phyloP scores from a whole-genome alignment of 116 monocot species.

The Posidonia oceanica region DNA sequence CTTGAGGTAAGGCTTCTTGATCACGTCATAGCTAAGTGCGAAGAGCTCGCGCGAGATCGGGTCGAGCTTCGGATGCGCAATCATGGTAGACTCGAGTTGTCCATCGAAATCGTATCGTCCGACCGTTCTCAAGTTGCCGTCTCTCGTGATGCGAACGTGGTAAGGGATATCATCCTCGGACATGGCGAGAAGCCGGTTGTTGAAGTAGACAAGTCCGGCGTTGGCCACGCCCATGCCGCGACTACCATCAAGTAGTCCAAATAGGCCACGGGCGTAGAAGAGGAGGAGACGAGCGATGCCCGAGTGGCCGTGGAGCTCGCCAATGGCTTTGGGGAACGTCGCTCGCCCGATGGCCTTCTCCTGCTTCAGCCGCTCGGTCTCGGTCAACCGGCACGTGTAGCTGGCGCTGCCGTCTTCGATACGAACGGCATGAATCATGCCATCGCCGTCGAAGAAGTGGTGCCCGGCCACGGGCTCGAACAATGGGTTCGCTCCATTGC shows the following conservation, averaged over 20 bases:
- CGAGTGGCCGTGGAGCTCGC: conserved; percentile 58
- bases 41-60: conserved; percentile 57
- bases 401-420: conserved; percentile 18
- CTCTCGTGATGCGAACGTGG: conserved; percentile 31
- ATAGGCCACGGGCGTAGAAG: conserved; percentile 33
- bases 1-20: conserved; percentile 44
- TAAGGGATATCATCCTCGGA: conserved; percentile 83
- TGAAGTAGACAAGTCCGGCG: conserved; percentile 59
- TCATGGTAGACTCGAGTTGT: conserved; percentile 40
- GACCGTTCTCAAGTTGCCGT: conserved; percentile 45
- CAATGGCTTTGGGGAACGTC: conserved; percentile 58
- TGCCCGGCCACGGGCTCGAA: conserved; percentile 41
- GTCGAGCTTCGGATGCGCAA: conserved; percentile 79
- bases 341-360: conserved; percentile 31
- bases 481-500: conserved; percentile 78
- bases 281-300: conserved; percentile 50
- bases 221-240: conserved; percentile 52
- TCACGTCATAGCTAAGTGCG: conserved; percentile 45
- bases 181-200: conserved; percentile 67
- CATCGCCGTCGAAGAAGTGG: conserved; percentile 87
- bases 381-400: conserved; percentile 49
- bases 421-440: conserved; percentile 68
- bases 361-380: conserved; percentile 44
- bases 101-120: conserved; percentile 42
- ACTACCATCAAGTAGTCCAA: conserved; percentile 31